These are phyloP conservation scores for Beta corolliflora DNA, from an alignment of 179 eudicot genomes.

Conservation along the genomic window DNA sequence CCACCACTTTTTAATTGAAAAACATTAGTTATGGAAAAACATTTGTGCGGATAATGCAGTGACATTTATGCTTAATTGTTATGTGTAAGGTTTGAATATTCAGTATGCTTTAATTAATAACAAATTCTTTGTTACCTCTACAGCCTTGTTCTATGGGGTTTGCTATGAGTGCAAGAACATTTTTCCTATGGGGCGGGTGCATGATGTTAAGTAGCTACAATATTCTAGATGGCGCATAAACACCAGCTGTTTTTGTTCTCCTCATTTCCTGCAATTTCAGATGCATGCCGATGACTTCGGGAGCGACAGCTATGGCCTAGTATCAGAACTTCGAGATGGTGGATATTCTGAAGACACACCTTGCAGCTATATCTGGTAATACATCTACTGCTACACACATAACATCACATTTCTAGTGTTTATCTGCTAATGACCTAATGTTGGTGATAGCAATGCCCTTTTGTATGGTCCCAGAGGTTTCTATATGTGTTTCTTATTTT, in stretches of 20 bases:
- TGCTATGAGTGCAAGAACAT: slow-evolving; percentile 93
- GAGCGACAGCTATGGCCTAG: slow-evolving; percentile 70
- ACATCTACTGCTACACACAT: not conserved
- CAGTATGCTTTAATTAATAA: slow-evolving; percentile 7
- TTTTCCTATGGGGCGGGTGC: slow-evolving; percentile 99
- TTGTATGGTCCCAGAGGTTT: not conserved
- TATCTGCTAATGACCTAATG: too few relatives aligned
- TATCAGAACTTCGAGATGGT: slow-evolving; percentile 87
- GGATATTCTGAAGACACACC: slow-evolving; percentile 99
- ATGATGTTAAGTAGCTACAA: slow-evolving; percentile 75
- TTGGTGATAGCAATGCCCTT: not conserved
- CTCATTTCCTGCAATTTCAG: slow-evolving; percentile 38
- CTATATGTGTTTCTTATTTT: not conserved
- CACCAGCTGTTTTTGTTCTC: not conserved
- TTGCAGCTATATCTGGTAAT: slow-evolving; percentile 92
- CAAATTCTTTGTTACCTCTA: slow-evolving; percentile 4
- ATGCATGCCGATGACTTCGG: slow-evolving; percentile 97
- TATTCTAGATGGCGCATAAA: not conserved
- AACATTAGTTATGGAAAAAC: too few relatives aligned
- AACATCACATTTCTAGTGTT: not conserved
- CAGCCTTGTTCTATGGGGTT: slow-evolving; percentile 99
- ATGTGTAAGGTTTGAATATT: too few relatives aligned
- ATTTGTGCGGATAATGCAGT: not conserved
- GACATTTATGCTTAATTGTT: not conserved
- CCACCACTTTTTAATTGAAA: too few relatives aligned